Evolutionary conservation across 768 basidiomycete species (phyloP).

Genomic region (Trametes cubensis): DNA sequence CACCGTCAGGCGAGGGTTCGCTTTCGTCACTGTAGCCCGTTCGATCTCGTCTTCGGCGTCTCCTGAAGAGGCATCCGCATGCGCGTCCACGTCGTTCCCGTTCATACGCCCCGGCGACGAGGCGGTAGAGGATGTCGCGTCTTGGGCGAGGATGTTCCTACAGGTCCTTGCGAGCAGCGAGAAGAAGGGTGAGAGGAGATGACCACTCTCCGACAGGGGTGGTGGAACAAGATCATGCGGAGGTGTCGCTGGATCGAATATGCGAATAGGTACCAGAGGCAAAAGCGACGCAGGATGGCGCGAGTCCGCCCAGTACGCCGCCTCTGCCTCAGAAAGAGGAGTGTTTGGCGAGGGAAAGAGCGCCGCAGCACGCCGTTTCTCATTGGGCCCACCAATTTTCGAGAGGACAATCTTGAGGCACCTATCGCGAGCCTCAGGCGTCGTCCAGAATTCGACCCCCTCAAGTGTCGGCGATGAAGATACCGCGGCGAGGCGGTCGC

Average conservation of each 20-base stretch:
- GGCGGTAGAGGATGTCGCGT: slow-evolving; percentile 28
- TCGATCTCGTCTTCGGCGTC: slow-evolving; percentile 44
- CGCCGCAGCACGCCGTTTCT: slow-evolving; percentile 63
- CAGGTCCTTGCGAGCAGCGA: slow-evolving; percentile 54
- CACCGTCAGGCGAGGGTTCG: slow-evolving; percentile 63
- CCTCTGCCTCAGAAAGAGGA: slow-evolving; percentile 37
- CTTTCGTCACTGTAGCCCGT: slow-evolving; percentile 54
- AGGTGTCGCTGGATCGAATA: slow-evolving; percentile 45
- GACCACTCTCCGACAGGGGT: background rate
- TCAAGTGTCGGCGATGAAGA: background rate
- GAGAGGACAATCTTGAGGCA: slow-evolving; percentile 69
- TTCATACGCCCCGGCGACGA: background rate
- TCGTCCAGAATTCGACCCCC: slow-evolving; percentile 75
- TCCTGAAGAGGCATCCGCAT: too few species aligned
- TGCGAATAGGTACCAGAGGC: slow-evolving; percentile 57
- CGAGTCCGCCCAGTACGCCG: slow-evolving; percentile 64
- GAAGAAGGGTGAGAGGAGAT: slow-evolving; percentile 44
- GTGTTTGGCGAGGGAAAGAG: slow-evolving; percentile 47
- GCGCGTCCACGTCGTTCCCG: background rate
- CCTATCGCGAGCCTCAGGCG: slow-evolving; percentile 70
- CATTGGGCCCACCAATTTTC: slow-evolving; percentile 76
- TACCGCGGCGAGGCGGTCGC: slow-evolving; percentile 43
- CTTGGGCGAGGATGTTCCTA: slow-evolving; percentile 53
- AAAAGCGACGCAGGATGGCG: slow-evolving; percentile 57
- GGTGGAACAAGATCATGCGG: slow-evolving; percentile 5